Conservation (phyloP, 768 basidiomycete genomes). For the Tylopilus sp. region DNA sequence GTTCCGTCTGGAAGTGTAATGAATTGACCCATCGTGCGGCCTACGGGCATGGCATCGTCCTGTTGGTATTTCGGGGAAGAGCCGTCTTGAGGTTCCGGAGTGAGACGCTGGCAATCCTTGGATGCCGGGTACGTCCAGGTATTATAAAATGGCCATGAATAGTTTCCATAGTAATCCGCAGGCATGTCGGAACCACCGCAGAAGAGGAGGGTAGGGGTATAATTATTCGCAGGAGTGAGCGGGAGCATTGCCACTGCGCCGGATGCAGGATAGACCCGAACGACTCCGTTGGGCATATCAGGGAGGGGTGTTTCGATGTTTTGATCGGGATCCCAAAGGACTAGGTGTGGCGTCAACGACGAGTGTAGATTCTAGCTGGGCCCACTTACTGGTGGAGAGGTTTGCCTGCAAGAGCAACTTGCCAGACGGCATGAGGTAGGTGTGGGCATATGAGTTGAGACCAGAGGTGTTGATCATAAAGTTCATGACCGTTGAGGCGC, state of each 20-base stretch:
- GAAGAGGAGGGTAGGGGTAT: conserved; percentile 82
- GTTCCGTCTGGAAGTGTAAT: no score
- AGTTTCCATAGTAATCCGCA: conserved; percentile 70
- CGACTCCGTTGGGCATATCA: conserved; percentile 67
- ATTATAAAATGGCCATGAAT: conserved; percentile 66
- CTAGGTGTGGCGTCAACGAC: conserved; percentile 21
- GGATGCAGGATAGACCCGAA: conserved; percentile 86
- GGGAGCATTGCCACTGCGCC: conserved; percentile 89
- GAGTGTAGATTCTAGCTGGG: background rate
- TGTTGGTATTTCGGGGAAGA: conserved; percentile 63
- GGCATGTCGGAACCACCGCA: no score
- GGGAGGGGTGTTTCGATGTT: conserved; percentile 65
- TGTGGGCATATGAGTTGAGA: conserved; percentile 72
- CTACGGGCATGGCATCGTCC: conserved; percentile 73
- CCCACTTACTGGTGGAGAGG: conserved; percentile 58
- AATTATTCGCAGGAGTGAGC: conserved; percentile 85
- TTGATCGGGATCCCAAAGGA: conserved; percentile 48
- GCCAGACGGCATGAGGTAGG: conserved; percentile 70
- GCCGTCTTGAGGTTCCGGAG: conserved; percentile 81
- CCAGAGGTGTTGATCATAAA: conserved; percentile 74
- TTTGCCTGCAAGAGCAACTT: conserved; percentile 80
- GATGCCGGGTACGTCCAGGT: conserved; percentile 72
- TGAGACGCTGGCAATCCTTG: conserved; percentile 74
- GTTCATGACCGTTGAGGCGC: conserved; percentile 47
- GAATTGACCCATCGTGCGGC: no score